phyloP scores from a whole-genome alignment of 441 rosid genomes.

The Cnidoscolus chayamansa region DNA sequence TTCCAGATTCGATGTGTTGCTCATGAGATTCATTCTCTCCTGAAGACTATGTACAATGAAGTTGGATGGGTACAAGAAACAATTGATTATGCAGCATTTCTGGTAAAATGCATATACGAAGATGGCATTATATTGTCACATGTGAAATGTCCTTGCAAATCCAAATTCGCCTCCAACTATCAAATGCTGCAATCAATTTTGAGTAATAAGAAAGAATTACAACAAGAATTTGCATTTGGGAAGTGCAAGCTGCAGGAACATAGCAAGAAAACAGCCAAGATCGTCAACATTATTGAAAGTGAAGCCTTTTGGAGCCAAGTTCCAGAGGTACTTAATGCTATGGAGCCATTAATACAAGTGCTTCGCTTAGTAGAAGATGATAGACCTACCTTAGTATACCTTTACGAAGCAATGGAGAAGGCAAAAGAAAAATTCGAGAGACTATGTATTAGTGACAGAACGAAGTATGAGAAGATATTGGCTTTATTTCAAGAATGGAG shows the following conservation, averaged over 20 bases:
- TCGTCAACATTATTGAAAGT: background rate
- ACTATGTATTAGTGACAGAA: background rate
- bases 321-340: background rate
- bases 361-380: conserved; percentile 7
- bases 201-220: background rate
- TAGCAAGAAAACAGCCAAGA: conserved; percentile 1
- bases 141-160: background rate
- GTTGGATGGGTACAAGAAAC: background rate
- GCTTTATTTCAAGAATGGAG: background rate
- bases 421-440: background rate
- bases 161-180: conserved; percentile 6
- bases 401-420: background rate
- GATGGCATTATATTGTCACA: background rate
- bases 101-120: background rate
- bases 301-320: background rate
- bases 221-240: background rate
- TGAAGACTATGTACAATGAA: background rate
- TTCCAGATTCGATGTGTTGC: background rate
- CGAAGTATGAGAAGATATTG: background rate
- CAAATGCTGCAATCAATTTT: conserved; percentile 8
- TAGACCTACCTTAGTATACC: background rate
- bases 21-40: conserved; percentile 8
- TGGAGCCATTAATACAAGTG: background rate
- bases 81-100: background rate
- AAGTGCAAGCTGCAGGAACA: background rate